phyloP scores from a whole-genome alignment of 2,329 filamentous ascomycete genomes.

The Annulohypoxylon truncatum region DNA sequence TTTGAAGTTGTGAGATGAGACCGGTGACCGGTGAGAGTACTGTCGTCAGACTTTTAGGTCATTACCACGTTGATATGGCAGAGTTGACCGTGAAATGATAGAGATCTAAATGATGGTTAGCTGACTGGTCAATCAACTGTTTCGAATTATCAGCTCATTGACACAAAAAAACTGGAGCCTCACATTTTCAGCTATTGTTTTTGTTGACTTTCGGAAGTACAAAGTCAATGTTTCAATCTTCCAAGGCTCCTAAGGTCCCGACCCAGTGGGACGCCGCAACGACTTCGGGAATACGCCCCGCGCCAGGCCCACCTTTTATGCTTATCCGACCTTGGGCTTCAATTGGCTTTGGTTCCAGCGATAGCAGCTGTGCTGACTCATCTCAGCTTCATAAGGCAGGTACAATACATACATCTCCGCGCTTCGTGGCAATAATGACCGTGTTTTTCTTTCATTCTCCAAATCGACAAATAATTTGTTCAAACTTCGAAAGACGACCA shows the following conservation, averaged over 20 bases:
- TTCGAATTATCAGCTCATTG: constrained; percentile 3
- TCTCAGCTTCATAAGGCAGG: constrained; percentile 9
- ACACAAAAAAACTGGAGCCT: not conserved
- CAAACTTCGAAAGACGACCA: not conserved
- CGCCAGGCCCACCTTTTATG: constrained; percentile 21
- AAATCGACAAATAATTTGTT: not conserved
- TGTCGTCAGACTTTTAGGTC: constrained; percentile 22
- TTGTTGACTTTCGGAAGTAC: constrained; percentile 31
- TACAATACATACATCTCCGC: constrained; percentile 20
- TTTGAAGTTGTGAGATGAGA: constrained; percentile 12
- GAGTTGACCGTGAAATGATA: not conserved
- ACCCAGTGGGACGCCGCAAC: constrained; percentile 3
- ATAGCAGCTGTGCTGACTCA: constrained; percentile 32
- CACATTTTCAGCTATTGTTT: constrained; percentile 11
- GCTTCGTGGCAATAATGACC: constrained; percentile 25
- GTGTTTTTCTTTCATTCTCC: not conserved
- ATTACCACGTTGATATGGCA: constrained; percentile 34
- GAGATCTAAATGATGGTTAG: not conserved
- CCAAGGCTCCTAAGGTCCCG: too few relatives aligned
- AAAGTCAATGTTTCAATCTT: constrained; percentile 1
- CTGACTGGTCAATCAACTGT: constrained; percentile 18
- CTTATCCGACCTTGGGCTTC: constrained; percentile 8
- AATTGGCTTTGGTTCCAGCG: not conserved
- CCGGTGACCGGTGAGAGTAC: constrained; percentile 28
- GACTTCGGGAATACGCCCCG: constrained; percentile 15